A percentile compares a stretch with the other conserved stretches of the same genome.
phyloP scores from a whole-genome alignment of 208 protist species.

The Porcisia hertigi region DNA sequence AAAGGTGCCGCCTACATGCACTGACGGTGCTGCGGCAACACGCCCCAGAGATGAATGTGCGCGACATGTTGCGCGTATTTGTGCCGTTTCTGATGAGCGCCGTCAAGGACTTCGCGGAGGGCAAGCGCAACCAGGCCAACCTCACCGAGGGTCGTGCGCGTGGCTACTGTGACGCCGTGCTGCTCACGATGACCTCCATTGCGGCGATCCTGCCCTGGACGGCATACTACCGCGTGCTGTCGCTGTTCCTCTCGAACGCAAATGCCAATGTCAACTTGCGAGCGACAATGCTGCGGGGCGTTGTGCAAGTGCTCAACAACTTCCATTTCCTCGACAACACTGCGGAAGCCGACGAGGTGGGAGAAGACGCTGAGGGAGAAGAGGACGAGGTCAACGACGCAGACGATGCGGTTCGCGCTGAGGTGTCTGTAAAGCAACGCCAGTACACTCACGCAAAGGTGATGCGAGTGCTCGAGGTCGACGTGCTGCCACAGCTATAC shows the following conservation, averaged over 20 bases:
- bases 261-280: slow-evolving; percentile 63
- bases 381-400: slow-evolving; percentile 69
- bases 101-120: slow-evolving; percentile 88
- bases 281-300: slow-evolving; percentile 81
- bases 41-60: slow-evolving; percentile 53
- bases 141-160: slow-evolving; percentile 80
- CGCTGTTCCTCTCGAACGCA: slow-evolving; percentile 79
- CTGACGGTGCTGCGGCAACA: slow-evolving; percentile 64
- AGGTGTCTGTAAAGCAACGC: slow-evolving; percentile 41
- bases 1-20: slow-evolving; percentile 79
- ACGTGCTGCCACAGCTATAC: slow-evolving; percentile 88
- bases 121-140: slow-evolving; percentile 80
- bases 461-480: slow-evolving; percentile 70
- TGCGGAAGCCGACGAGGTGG: neutral
- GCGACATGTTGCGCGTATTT: slow-evolving; percentile 86
- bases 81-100: slow-evolving; percentile 83
- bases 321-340: slow-evolving; percentile 81
- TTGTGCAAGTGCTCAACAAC: slow-evolving; percentile 86
- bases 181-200: slow-evolving; percentile 74
- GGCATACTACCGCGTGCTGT: slow-evolving; percentile 86
- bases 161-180: slow-evolving; percentile 82
- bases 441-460: slow-evolving; percentile 65
- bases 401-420: slow-evolving; percentile 31
- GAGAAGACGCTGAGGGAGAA: slow-evolving; percentile 15
- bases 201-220: slow-evolving; percentile 80